phyloP scores from a whole-genome alignment of 2,329 filamentous ascomycete genomes.

The Fusarium coffeatum region DNA sequence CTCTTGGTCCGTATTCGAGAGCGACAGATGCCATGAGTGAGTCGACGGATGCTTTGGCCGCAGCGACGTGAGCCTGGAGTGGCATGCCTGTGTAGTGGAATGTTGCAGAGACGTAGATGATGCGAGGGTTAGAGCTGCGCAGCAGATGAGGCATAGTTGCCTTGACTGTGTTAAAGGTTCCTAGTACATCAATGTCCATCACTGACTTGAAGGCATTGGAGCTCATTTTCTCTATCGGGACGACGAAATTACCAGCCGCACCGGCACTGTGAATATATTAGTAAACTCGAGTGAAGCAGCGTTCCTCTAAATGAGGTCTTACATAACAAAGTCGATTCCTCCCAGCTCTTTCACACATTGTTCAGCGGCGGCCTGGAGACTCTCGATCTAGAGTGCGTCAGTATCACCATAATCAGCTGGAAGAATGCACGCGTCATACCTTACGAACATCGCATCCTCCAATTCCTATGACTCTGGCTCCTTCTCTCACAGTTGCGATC shows the following conservation, averaged over 20 bases:
- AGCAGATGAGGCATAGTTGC: constrained; percentile 86
- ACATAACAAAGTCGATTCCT: constrained; percentile 93
- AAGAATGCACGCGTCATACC: constrained; percentile 52
- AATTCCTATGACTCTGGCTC: constrained; percentile 87
- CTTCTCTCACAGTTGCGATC: constrained; percentile 81
- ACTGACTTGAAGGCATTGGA: constrained; percentile 94
- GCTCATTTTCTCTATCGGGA: constrained; percentile 82
- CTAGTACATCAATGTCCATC: constrained; percentile 94
- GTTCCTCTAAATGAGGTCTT: constrained; percentile 47
- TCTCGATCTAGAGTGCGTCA: constrained; percentile 45
- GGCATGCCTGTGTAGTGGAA: constrained; percentile 91
- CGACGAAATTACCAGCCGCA: constrained; percentile 94
- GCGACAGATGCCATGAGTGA: constrained; percentile 82
- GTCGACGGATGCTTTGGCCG: constrained; percentile 92
- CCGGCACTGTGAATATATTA: constrained; percentile 73
- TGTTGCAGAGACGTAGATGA: constrained; percentile 90
- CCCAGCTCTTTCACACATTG: constrained; percentile 85
- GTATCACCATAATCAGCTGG: not conserved
- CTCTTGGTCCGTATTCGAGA: constrained; percentile 89
- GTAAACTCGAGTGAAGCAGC: not conserved
- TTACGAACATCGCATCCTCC: constrained; percentile 83
- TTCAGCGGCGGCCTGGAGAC: constrained; percentile 74
- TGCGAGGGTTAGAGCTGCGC: constrained; percentile 79
- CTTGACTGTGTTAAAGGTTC: constrained; percentile 95
- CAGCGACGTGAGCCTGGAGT: constrained; percentile 88